Base-by-base conservation (phyloP, 768 basidiomycete species). In the Calocybe cyanea region DNA sequence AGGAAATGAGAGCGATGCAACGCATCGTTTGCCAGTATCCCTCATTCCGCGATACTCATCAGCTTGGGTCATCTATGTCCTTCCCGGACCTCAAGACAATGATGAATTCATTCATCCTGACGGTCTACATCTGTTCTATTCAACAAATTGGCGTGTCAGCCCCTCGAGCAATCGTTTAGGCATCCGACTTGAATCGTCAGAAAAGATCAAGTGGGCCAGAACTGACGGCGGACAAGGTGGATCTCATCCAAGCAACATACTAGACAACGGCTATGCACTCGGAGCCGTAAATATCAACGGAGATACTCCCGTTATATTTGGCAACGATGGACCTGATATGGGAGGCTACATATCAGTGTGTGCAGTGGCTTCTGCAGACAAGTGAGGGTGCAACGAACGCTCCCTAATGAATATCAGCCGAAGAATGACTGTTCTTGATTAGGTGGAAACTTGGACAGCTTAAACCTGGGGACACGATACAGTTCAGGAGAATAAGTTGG, bases 401-500 rank as follows among this genome's bases (percentile, higher is more conserved):
- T n/a, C n/a, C n/a, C n/a, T n/a, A n/a, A n/a, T n/a, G n/a, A n/a
- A n/a, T n/a, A n/a, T n/a, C n/a, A n/a, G n/a, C n/a, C n/a, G n/a
- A n/a, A n/a, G n/a, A n/a, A n/a, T n/a, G n/a, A n/a, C n/a, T n/a
- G n/a, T n/a, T n/a, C n/a, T n/a, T n/a, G n/a, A n/a, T 15, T 45
- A 80, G 81, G 64, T 86, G 83, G 83, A 83, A 84, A 52, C 48
- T 85, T 5, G 85, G 85, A 0, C 85, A 87, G 56, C 53, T 85
- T 20, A 67, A 71, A 15, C 76, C 83, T 0, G 84, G 82, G 13
- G 67, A 65, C 41, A 74, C 70, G 0, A 63, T 87, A 3, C 63
- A 62, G 25, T 84, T 86, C 59, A 67, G 66, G 43, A 67, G 76
- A 18, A 61, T 83, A 19, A 66, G 72, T 0, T 75, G 74, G 69